These are phyloP conservation scores for Coemansia sp. DNA, from an alignment of 192 early-diverging fungal genomes.

Conservation along the genomic window DNA sequence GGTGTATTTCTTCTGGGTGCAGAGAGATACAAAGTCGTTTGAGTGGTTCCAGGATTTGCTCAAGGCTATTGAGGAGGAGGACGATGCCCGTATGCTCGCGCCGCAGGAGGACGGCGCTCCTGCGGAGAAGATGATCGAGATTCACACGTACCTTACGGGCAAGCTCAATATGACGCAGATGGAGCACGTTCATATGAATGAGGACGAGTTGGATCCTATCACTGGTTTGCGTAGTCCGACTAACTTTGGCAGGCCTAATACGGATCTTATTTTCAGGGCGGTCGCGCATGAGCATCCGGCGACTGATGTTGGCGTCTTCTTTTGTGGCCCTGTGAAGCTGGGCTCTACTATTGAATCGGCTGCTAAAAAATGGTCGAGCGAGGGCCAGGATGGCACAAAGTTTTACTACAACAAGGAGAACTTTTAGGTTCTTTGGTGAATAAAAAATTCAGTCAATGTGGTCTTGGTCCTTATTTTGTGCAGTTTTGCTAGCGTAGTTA, in stretches of 20 bases:
- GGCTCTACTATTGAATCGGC: constrained; percentile 60
- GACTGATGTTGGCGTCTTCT: constrained; percentile 83
- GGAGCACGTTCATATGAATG: constrained; percentile 55
- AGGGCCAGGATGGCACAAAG: constrained; percentile 61
- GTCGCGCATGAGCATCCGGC: constrained; percentile 63
- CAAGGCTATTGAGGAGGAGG: constrained; percentile 76
- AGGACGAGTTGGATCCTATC: constrained; percentile 64
- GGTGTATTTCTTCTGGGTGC: constrained; percentile 87
- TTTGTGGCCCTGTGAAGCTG: constrained; percentile 78
- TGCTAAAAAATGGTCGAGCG: constrained; percentile 63
- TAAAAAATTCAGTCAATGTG: too few species aligned
- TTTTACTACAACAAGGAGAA: constrained; percentile 79
- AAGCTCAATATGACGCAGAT: constrained; percentile 58
- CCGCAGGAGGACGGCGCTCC: constrained; percentile 1
- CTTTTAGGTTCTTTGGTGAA: constrained; percentile 37
- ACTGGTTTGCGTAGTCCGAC: constrained; percentile 75
- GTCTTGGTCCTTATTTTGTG: too few species aligned
- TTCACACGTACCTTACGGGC: constrained; percentile 75
- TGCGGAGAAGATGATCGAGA: constrained; percentile 68
- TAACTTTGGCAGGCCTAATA: constrained; percentile 79
- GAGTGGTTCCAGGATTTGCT: constrained; percentile 89
- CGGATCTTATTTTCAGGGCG: constrained; percentile 68
- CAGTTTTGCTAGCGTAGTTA: too few species aligned
- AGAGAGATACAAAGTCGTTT: constrained; percentile 78
- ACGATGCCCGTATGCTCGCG: constrained; percentile 47